A percentile compares a stretch with the other conserved stretches of the same genome.
Conservation (phyloP, 371 early-diverging fungal genomes). For the Entomophthora muscae region DNA sequence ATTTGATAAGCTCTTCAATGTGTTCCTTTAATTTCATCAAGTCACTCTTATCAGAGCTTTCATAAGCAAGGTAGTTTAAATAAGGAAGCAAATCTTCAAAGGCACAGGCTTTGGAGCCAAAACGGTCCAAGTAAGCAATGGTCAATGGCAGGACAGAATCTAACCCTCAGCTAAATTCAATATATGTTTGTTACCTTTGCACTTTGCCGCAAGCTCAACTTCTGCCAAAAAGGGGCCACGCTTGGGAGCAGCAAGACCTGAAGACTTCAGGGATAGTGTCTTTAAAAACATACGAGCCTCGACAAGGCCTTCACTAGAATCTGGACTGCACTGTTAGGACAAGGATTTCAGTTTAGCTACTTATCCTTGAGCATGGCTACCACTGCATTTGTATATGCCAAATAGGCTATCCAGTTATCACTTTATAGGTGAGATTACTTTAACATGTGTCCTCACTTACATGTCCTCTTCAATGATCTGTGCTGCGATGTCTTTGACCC, state of each 20-base stretch:
- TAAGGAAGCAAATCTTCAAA: background rate
- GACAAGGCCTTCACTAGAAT: background rate
- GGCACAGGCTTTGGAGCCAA: background rate
- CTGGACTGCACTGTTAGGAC: background rate
- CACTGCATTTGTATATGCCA: background rate
- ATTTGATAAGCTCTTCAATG: background rate
- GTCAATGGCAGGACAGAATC: background rate
- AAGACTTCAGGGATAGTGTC: background rate
- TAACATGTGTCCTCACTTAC: background rate
- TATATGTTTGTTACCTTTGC: background rate
- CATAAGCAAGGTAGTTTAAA: background rate
- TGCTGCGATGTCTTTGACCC: background rate
- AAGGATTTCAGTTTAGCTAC: background rate
- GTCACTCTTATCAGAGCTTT: background rate
- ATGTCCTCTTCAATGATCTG: background rate
- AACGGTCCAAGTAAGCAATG: background rate
- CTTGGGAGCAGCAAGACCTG: background rate
- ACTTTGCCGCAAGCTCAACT: background rate
- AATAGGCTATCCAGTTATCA: background rate
- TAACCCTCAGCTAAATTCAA: background rate
- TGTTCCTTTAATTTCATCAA: background rate
- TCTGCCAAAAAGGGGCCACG: background rate
- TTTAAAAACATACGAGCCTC: background rate
- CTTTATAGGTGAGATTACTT: background rate
- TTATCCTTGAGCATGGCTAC: no score